Percentiles rank a stretch among this genome's conserved stretches.
Conservation (phyloP, 2,329 filamentous ascomycete genomes). For the Colletotrichum sp. region DNA sequence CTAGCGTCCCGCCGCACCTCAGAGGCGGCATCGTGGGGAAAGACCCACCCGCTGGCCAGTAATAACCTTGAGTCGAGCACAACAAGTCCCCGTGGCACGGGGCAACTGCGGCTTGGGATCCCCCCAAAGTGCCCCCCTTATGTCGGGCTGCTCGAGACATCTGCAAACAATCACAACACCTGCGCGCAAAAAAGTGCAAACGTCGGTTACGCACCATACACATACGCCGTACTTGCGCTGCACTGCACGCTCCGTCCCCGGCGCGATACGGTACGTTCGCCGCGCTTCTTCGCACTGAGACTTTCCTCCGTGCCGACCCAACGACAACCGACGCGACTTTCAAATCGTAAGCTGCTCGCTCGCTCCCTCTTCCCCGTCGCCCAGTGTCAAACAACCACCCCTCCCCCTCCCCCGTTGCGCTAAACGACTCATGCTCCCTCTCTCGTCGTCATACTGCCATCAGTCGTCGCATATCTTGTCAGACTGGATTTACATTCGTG, state of each 20-base stretch:
- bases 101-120: slow-evolving; percentile 12
- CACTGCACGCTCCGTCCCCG: neutral
- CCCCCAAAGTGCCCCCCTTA: neutral
- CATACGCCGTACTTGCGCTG: neutral
- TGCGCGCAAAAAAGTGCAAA: neutral
- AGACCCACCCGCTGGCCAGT: neutral
- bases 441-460: neutral
- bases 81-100: slow-evolving; percentile 10
- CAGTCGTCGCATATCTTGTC: neutral
- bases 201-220: neutral
- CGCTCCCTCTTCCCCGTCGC: neutral
- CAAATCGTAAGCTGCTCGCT: slow-evolving; percentile 5
- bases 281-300: slow-evolving; percentile 4
- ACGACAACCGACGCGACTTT: neutral
- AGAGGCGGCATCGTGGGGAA: neutral
- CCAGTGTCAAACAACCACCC: slow-evolving; percentile 10
- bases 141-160: slow-evolving; percentile 10
- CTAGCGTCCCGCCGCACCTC: neutral
- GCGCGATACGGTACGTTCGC: neutral
- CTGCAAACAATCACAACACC: slow-evolving; percentile 13
- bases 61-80: neutral
- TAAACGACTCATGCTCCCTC: slow-evolving; percentile 3
- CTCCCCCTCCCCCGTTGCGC: slow-evolving; percentile 1
- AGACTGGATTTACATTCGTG: neutral
- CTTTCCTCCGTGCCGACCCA: neutral